A percentile compares a stretch with the other conserved stretches of the same genome.
Conservation (phyloP, 257 asterid species). For the Dorcoceras hygrometricum region DNA sequence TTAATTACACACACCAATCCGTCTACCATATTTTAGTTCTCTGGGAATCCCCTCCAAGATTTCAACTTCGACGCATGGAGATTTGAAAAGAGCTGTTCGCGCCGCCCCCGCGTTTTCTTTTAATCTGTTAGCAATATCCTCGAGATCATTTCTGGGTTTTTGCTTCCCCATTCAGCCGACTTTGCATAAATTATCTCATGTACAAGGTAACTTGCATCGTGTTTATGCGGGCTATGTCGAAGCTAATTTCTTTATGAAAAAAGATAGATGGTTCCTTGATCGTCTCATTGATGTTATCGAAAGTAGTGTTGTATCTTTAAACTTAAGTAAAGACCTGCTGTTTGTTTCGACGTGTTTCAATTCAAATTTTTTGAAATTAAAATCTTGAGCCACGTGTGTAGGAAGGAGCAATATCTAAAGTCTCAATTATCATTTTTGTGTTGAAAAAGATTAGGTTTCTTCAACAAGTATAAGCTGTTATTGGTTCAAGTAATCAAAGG, state of each 20-base stretch:
- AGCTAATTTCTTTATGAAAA: background rate
- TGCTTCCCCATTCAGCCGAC: background rate
- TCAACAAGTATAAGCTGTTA: background rate
- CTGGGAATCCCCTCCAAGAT: background rate
- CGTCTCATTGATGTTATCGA: conserved; percentile 11
- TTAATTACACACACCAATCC: too few species aligned
- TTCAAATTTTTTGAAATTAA: conserved; percentile 20
- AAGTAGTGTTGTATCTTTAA: conserved; percentile 19
- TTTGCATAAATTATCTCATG: conserved; percentile 7
- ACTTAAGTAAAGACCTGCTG: conserved; percentile 29
- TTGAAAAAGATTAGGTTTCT: too few species aligned
- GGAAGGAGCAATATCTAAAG: conserved; percentile 21
- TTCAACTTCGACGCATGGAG: too few species aligned
- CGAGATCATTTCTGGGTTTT: conserved; percentile 21
- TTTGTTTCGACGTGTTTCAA: conserved; percentile 17
- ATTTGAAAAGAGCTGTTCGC: background rate
- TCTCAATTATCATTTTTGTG: background rate
- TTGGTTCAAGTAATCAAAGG: background rate
- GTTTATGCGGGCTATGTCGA: conserved; percentile 9
- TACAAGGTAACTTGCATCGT: conserved; percentile 1
- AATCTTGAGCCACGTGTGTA: conserved; percentile 7
- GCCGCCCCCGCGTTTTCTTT: background rate
- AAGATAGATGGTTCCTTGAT: conserved; percentile 4
- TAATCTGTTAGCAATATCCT: conserved; percentile 16
- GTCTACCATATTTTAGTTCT: background rate